Conservation (phyloP, 441 rosid species). For the Syzygium syzygioides region DNA sequence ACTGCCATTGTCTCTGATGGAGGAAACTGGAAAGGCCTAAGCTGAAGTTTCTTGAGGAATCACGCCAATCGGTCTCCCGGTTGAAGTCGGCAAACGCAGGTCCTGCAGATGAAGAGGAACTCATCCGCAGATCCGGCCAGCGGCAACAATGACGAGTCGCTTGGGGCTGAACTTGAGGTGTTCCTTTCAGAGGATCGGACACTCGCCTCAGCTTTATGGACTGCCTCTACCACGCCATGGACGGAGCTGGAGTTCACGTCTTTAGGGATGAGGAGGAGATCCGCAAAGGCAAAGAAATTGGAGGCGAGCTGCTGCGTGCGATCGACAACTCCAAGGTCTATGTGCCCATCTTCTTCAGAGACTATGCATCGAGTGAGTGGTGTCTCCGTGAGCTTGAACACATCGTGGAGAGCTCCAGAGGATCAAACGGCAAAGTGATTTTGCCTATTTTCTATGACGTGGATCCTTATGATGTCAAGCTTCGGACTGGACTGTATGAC, state of each 20-base stretch:
- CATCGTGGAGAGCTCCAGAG: too few relatives aligned
- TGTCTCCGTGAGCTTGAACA: too few relatives aligned
- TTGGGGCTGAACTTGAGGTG: background rate
- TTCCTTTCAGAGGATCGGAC: background rate
- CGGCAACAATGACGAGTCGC: background rate
- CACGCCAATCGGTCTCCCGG: too few relatives aligned
- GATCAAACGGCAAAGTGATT: too few relatives aligned
- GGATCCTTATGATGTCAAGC: rapidly evolving
- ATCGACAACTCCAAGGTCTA: background rate
- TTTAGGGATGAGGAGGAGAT: background rate
- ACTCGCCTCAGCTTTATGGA: background rate
- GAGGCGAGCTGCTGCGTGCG: background rate
- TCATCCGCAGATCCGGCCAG: background rate
- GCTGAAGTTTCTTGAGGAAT: too few relatives aligned
- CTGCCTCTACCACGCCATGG: background rate
- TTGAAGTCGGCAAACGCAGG: background rate
- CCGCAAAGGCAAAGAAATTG: background rate
- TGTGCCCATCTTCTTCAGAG: too few relatives aligned
- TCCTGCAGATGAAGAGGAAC: background rate
- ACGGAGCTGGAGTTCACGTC: background rate
- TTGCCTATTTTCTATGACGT: too few relatives aligned
- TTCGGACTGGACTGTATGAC: too few relatives aligned
- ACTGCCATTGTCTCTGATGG: too few relatives aligned
- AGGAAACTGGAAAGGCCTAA: too few relatives aligned
- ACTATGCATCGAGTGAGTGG: too few relatives aligned